Evolutionary conservation across 2,329 filamentous ascomycete genomes (phyloP).

Genomic region (Tolypocladium nubicola): DNA sequence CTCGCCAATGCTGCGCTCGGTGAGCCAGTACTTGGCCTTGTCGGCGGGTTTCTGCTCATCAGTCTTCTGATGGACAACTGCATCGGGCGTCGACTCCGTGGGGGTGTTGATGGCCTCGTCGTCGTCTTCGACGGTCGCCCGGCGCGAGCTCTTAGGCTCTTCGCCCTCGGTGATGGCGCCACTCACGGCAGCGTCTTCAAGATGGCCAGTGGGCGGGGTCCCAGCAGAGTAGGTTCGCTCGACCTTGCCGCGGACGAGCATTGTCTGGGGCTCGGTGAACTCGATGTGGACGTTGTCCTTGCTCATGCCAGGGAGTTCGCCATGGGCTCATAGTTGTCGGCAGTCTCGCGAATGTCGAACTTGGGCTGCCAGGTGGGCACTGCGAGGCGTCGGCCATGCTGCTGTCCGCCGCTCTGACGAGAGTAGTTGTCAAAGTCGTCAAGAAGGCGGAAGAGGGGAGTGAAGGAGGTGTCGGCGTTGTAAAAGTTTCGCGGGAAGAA

Average conservation of each 20-base stretch:
- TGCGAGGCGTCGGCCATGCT: constrained; percentile 13
- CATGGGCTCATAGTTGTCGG: constrained; percentile 60
- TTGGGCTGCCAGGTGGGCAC: constrained; percentile 58
- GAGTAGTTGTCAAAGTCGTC: constrained; percentile 52
- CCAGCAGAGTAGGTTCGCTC: constrained; percentile 53
- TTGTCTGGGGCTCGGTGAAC: constrained; percentile 65
- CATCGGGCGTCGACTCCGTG: constrained; percentile 11
- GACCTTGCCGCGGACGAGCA: constrained; percentile 58
- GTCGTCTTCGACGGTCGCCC: constrained; percentile 59
- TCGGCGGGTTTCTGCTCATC: constrained; percentile 20
- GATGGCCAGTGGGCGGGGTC: constrained; percentile 33
- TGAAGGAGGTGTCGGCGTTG: constrained; percentile 40
- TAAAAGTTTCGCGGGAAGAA: constrained; percentile 46
- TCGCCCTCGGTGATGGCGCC: constrained; percentile 30
- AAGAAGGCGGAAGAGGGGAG: constrained; percentile 52
- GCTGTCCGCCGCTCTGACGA: constrained; percentile 21
- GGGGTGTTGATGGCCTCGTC: constrained; percentile 18
- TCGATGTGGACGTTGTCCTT: constrained; percentile 69
- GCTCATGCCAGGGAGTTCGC: constrained; percentile 66
- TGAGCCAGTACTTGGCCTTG: constrained; percentile 58
- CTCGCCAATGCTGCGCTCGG: constrained; percentile 54
- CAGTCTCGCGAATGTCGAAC: constrained; percentile 68
- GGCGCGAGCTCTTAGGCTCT: constrained; percentile 31
- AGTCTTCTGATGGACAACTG: constrained; percentile 13
- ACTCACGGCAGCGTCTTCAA: constrained; percentile 29